Evolutionary conservation across 2,329 filamentous ascomycete genomes (phyloP).

Genomic region (Botryotinia convoluta): DNA sequence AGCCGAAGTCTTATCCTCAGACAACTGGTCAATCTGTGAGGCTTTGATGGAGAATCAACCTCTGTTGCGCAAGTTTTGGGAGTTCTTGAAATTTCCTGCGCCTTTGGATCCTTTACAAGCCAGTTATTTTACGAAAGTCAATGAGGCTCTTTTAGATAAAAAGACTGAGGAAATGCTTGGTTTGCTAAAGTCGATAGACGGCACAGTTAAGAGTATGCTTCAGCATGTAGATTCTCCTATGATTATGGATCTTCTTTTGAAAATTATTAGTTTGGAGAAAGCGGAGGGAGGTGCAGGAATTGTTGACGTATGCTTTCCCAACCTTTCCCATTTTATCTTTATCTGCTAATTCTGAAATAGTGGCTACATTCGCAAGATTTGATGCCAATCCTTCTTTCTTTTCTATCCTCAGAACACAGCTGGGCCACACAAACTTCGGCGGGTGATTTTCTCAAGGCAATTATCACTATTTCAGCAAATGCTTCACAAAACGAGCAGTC

Average conservation of each 20-base stretch:
- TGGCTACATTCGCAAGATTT: slow-evolving; percentile 91
- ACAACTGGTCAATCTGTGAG: slow-evolving; percentile 96
- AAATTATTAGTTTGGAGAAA: slow-evolving; percentile 95
- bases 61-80: slow-evolving; percentile 83
- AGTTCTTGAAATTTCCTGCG: slow-evolving; percentile 78
- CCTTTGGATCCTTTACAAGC: slow-evolving; percentile 91
- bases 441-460: slow-evolving; percentile 96
- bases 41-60: slow-evolving; percentile 81
- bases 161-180: slow-evolving; percentile 97
- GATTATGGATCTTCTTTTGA: slow-evolving; percentile 95
- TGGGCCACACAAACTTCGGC: slow-evolving; percentile 94
- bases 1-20: slow-evolving; percentile 89
- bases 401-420: slow-evolving; percentile 78
- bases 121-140: slow-evolving; percentile 98
- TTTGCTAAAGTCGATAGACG: slow-evolving; percentile 79
- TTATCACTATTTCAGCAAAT: slow-evolving; percentile 98
- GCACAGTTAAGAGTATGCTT: slow-evolving; percentile 79
- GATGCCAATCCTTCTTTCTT: slow-evolving; percentile 82
- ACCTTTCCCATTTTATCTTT: not conserved
- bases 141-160: slow-evolving; percentile 94
- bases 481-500: slow-evolving; percentile 97
- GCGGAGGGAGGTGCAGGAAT: slow-evolving; percentile 87
- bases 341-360: slow-evolving; percentile 44
- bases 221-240: slow-evolving; percentile 95
- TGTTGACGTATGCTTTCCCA: slow-evolving; percentile 68